Base-by-base conservation (phyloP, 1,284 basidiomycete genomes). In the Naganishia cerealis region DNA sequence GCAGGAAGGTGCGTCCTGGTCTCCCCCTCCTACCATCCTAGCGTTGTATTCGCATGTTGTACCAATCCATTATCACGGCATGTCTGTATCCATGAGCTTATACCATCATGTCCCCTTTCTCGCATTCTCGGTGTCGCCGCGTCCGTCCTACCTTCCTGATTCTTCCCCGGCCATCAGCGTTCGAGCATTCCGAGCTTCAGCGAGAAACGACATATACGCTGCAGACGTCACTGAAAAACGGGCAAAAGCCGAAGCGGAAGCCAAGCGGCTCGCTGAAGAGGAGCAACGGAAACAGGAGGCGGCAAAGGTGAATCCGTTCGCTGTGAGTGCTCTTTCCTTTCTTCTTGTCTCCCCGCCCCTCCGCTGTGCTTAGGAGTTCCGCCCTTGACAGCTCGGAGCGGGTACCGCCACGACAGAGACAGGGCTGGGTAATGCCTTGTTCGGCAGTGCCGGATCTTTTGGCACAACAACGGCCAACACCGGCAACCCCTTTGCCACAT, bases 281-380 rank as follows among this genome's bases (percentile, higher is more conserved):
- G 72, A 73, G 18, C 75, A 73, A 6, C 72, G 67, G 12, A 73
- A 72, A 46, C 70, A 74, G 59, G 77, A 75, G 50, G 67, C 67
- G 59, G 76, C 75, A 13, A 75, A 76, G 62, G 75, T 76, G 57
- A 81, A 81, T 68, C 80, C 80, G 2, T 81, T 81, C 67, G 74
- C 74, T 15, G 76, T 78, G 59, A 71, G 76, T 70, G 48, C 1
- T 38, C 33, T n/a, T 48, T 21, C n/a, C 15, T 16, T 46, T 42
- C 43, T 2, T 46, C 43, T 46, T 18, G 16, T 18, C 7, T 16
- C 7, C 9, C n/a, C 6, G 16, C 12, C 16, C 16, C n/a, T n/a
- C n/a, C n/a, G n/a, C n/a, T n/a, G n/a, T 46, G 16, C 16, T n/a
- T 46, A 18, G 40, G 36, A 21, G 18, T n/a, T 12, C 24, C 39